Percentiles rank a stretch among this genome's conserved stretches.
phyloP scores from a whole-genome alignment of 352 stramenopile species.

The Lagenidium giganteum region DNA sequence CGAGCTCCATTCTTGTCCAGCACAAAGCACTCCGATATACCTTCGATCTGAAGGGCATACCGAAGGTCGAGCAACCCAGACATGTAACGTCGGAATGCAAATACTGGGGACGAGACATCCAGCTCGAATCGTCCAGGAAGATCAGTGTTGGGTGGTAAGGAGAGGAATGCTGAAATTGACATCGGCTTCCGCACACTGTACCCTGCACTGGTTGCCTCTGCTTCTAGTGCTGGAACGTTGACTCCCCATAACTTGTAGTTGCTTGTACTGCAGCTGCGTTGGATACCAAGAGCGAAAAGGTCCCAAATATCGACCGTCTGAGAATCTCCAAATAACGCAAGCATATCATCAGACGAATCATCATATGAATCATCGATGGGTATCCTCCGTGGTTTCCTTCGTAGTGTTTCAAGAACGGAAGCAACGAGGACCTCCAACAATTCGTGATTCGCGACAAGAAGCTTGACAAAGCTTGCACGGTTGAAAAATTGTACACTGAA shows the following conservation, averaged over 20 bases:
- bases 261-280: slow-evolving; percentile 18
- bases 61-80: slow-evolving; percentile 96
- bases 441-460: slow-evolving; percentile 68
- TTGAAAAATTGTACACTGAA: slow-evolving; percentile 99
- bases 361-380: slow-evolving; percentile 1
- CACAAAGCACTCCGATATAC: slow-evolving; percentile 91
- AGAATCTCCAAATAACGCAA: background rate
- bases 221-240: slow-evolving; percentile 33
- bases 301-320: slow-evolving; percentile 42
- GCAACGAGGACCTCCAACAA: slow-evolving; percentile 67
- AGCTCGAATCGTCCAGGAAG: slow-evolving; percentile 57
- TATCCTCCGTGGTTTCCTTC: slow-evolving; percentile 26
- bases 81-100: slow-evolving; percentile 94
- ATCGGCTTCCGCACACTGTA: slow-evolving; percentile 28
- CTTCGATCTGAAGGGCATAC: slow-evolving; percentile 96
- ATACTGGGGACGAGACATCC: slow-evolving; percentile 86
- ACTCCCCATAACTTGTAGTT: slow-evolving; percentile 35
- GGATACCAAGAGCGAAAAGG: slow-evolving; percentile 59
- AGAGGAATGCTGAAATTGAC: slow-evolving; percentile 40
- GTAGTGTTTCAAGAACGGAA: slow-evolving; percentile 68
- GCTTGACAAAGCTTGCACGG: slow-evolving; percentile 93
- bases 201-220: slow-evolving; percentile 33
- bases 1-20: slow-evolving; percentile 50
- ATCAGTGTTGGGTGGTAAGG: slow-evolving; percentile 45
- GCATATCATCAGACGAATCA: too few relatives aligned